Conservation (phyloP, 2,329 filamentous ascomycete genomes). For the Raffaelea ambrosiae region DNA sequence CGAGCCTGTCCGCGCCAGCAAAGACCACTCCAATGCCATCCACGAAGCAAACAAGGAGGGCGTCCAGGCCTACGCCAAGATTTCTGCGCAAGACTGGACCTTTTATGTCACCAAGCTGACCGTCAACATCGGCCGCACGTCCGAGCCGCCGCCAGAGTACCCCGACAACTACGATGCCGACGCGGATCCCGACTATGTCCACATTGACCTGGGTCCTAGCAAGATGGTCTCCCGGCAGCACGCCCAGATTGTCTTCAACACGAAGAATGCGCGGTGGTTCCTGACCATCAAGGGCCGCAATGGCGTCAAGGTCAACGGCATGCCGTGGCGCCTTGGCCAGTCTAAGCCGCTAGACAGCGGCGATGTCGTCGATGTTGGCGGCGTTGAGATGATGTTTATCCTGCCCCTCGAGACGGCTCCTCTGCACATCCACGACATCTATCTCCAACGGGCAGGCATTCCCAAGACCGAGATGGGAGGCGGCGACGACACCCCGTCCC, state of each 20-base stretch:
- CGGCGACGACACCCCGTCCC: conserved; percentile 1
- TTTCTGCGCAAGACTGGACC: conserved; percentile 74
- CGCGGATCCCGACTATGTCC: conserved; percentile 47
- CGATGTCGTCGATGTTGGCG: conserved; percentile 83
- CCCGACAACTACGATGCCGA: conserved; percentile 32
- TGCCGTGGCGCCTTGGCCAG: conserved; percentile 56
- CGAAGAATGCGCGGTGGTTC: conserved; percentile 65
- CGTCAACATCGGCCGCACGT: conserved; percentile 67
- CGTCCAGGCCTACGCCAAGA: conserved; percentile 71
- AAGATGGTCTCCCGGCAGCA: conserved; percentile 75
- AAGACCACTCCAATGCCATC: conserved; percentile 54
- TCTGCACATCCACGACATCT: conserved; percentile 59
- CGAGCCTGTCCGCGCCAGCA: conserved; percentile 47
- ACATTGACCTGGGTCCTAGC: conserved; percentile 82
- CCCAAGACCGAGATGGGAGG: conserved; percentile 19
- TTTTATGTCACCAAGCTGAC: conserved; percentile 71
- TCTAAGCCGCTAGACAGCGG: conserved; percentile 68
- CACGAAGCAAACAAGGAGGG: conserved; percentile 54
- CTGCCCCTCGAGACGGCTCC: conserved; percentile 65
- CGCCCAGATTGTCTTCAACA: conserved; percentile 65
- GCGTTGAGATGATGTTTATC: conserved; percentile 98
- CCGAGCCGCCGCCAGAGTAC: conserved; percentile 33
- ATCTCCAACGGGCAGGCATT: conserved; percentile 59
- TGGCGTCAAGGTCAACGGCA: conserved; percentile 75
- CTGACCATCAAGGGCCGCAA: conserved; percentile 86